Conservation (phyloP, 2,329 filamentous ascomycete species). For the Fusarium sulawesiense region DNA sequence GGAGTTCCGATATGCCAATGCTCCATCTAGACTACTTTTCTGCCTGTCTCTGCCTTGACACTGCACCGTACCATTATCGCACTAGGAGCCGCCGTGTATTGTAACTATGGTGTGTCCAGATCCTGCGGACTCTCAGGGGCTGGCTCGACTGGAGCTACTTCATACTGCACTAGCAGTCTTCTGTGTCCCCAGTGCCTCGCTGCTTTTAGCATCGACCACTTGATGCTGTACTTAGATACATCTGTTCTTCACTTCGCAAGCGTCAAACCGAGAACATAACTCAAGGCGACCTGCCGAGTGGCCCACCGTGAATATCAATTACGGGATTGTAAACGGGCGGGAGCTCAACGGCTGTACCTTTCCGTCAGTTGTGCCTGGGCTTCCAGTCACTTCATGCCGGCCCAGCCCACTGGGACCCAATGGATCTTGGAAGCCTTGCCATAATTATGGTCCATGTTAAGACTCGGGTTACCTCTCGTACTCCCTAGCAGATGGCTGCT, state of each 20-base stretch:
- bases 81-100: not conserved
- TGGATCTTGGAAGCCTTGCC: conserved; percentile 1
- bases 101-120: conserved; percentile 13
- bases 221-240: conserved; percentile 1
- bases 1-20: conserved; percentile 48
- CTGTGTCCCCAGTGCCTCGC: conserved; percentile 5
- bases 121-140: conserved; percentile 17
- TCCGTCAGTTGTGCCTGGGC: conserved; percentile 14
- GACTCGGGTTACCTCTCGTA: conserved; percentile 7
- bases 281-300: conserved; percentile 17
- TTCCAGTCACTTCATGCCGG: not conserved
- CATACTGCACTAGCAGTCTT: not conserved
- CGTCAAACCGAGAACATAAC: not conserved
- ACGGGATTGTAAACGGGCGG: not conserved
- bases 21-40: not conserved
- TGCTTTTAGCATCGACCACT: not conserved
- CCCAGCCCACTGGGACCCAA: conserved; percentile 31
- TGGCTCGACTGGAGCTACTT: not conserved
- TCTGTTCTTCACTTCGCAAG: not conserved
- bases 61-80: not conserved
- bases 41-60: not conserved
- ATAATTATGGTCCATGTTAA: not conserved
- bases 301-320: not conserved
- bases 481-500: not conserved
- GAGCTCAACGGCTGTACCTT: conserved; percentile 17